Evolutionary conservation across 225 moss, liverwort and hornwort species (phyloP), one percentile per base, ranked within the genome.

Genomic region (Bryoerythrophyllum caledonicum): DNA sequence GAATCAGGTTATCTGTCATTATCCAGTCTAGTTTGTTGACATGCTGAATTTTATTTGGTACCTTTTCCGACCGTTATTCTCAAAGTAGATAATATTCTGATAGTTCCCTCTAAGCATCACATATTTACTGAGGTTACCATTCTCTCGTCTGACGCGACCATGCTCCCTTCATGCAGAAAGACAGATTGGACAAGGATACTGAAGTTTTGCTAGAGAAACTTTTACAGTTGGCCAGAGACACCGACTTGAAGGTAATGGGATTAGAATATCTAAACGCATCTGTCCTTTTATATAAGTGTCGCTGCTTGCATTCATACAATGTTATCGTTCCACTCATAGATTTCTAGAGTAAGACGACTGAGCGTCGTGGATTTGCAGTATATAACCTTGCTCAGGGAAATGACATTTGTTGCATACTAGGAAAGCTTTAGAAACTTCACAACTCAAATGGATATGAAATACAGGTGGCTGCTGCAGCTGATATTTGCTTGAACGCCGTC

Each of bases 141-240:
- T 60, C 27, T 56, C 61, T 68, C 54, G 43, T 69, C 77, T 80
- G 60, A 77, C 41, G 19, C 60, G 25, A 51, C n/a, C 43, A 59
- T 44, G 7, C 51, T 65, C 43, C 24, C 56, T 53, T 21, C 34
- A 53, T 82, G 72, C 91, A 94, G 93, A 93, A 82, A 80, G 82
- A 86, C 23, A 85, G 80, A 68, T 64, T 93, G 59, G 86, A 80
- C 30, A 93, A 95, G 77, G 90, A 86, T 60, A 93, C 90, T 19
- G 94, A 94, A 86, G 79, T 87, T 41, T 68, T 95, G 79, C 82
- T 95, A 14, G 93, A 95, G 76, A 99, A 93, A 85, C 90, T 95
- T 63, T 85, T 99, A 35, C 82, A 86, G 43, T 82, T 89, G 69
- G 83, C 84, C 30, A 86, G 80, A 81, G 93, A 95, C 81, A 67